phyloP scores from a whole-genome alignment of 1,139 yeast species.

The Sugiyamaella castrensis region DNA sequence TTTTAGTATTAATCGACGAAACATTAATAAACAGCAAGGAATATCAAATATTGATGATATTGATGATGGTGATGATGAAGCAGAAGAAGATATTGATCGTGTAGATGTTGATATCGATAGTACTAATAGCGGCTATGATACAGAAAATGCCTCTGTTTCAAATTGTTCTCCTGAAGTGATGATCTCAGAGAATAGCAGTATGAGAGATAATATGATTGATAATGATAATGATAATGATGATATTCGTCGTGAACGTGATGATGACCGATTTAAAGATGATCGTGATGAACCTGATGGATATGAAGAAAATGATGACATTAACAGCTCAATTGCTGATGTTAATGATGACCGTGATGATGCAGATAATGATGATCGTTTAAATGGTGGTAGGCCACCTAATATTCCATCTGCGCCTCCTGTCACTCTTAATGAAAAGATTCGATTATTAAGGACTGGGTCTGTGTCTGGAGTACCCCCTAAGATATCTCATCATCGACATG shows the following conservation, averaged over 20 bases:
- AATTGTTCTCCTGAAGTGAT: neutral
- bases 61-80: conserved; percentile 11
- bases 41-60: neutral
- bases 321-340: too few relatives aligned
- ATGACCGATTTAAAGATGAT: neutral
- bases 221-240: conserved; percentile 7
- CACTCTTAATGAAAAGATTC: conserved; percentile 33
- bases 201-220: conserved; percentile 3
- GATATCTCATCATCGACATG: neutral
- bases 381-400: conserved; percentile 20
- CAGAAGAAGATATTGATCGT: conserved; percentile 1
- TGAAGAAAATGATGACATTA: too few relatives aligned
- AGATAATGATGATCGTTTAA: too few relatives aligned
- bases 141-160: conserved; percentile 6
- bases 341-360: too few relatives aligned
- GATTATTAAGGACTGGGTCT: conserved; percentile 32
- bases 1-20: neutral
- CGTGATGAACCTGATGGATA: too few relatives aligned
- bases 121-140: conserved; percentile 6
- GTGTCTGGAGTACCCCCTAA: conserved; percentile 18
- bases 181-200: neutral
- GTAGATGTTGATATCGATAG: neutral
- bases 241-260: neutral
- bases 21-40: too few relatives aligned
- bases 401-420: conserved; percentile 34